These are phyloP conservation scores for Aspergillus sp. DNA, from an alignment of 2,329 filamentous ascomycete species.

Conservation along the genomic window DNA sequence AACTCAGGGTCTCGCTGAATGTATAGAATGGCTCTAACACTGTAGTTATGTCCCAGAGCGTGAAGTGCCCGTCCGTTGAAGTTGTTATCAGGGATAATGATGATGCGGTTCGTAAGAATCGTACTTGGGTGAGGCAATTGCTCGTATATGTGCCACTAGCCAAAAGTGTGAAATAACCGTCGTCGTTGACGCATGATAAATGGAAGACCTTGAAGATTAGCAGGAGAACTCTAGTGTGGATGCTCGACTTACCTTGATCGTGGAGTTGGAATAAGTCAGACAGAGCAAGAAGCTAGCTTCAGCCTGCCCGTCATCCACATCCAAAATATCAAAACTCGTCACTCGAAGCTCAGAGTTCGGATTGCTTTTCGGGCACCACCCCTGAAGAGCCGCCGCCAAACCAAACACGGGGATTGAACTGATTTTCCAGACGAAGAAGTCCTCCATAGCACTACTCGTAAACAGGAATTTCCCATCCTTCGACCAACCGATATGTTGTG, in stretches of 20 bases:
- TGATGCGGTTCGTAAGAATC: conserved; percentile 40
- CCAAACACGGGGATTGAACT: conserved; percentile 53
- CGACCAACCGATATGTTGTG: conserved; percentile 79
- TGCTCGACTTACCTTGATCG: conserved; percentile 49
- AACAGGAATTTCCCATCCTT: conserved; percentile 67
- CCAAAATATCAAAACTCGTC: conserved; percentile 69
- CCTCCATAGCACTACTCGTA: conserved; percentile 83
- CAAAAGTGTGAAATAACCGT: conserved; percentile 42
- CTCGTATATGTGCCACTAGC: conserved; percentile 64
- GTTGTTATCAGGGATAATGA: conserved; percentile 58
- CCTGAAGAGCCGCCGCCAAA: conserved; percentile 55
- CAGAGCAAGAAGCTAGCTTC: conserved; percentile 57
- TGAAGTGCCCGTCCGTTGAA: conserved; percentile 78
- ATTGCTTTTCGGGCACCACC: conserved; percentile 48
- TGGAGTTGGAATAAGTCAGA: conserved; percentile 82
- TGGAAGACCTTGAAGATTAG: conserved; percentile 38
- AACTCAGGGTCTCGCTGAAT: conserved; percentile 19
- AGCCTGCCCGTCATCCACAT: conserved; percentile 24
- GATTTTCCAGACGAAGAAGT: conserved; percentile 83
- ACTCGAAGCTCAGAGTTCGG: conserved; percentile 70
- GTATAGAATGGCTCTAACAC: conserved; percentile 30
- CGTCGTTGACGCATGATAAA: conserved; percentile 28
- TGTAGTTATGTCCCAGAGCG: conserved; percentile 54
- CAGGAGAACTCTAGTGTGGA: too few relatives aligned
- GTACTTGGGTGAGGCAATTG: conserved; percentile 70